These are phyloP conservation scores for Lecanicillium sp. DNA, from an alignment of 2,329 filamentous ascomycete genomes.

Conservation along the genomic window DNA sequence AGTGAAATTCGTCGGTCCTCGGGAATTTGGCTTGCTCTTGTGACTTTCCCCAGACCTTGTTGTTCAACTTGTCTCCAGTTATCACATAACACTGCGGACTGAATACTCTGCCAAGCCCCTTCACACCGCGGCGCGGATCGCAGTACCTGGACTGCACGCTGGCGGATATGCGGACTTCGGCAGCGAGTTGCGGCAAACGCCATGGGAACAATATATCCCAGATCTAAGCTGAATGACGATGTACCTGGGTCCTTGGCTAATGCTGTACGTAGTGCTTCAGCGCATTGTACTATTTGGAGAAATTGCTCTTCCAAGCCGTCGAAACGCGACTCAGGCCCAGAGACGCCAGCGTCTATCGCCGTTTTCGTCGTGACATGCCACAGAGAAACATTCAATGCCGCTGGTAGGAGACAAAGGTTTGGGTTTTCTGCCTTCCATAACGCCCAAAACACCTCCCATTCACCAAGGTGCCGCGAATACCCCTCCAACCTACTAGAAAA, in stretches of 20 bases:
- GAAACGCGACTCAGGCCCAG: slow-evolving; percentile 2
- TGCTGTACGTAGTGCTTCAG: background rate
- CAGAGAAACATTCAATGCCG: slow-evolving; percentile 1
- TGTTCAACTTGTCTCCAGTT: slow-evolving; percentile 1
- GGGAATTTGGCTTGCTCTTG: background rate
- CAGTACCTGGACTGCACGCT: slow-evolving; percentile 1
- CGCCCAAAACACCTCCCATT: slow-evolving; percentile 1
- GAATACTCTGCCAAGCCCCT: slow-evolving; percentile 5
- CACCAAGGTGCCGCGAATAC: background rate
- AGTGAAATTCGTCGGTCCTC: background rate
- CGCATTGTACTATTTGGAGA: background rate
- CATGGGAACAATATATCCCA: slow-evolving; percentile 3
- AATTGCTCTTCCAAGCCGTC: background rate
- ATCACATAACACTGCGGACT: background rate
- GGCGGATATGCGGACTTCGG: background rate
- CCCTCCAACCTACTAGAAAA: background rate
- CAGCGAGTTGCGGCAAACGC: slow-evolving; percentile 4
- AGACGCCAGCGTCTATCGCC: background rate
- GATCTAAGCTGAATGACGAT: slow-evolving; percentile 4
- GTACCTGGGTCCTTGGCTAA: background rate
- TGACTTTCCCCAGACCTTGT: background rate
- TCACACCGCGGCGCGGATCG: background rate
- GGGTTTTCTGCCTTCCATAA: background rate
- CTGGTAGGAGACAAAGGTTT: background rate
- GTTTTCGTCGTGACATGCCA: background rate